Base-by-base conservation (phyloP, 495 filamentous ascomycete genomes). In the Penicillium roqueforti region DNA sequence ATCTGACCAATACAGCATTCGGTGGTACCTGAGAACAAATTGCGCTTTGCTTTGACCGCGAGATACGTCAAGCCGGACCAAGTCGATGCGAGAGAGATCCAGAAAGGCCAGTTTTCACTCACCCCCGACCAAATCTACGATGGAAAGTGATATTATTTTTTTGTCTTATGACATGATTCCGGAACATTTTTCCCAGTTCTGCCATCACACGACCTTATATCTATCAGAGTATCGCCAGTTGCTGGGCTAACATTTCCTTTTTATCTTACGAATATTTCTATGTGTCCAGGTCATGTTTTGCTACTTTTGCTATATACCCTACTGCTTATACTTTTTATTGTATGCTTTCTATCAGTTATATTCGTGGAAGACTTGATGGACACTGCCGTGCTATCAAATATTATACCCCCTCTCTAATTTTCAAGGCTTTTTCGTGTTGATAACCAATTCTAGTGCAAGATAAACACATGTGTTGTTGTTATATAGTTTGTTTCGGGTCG, bases 31-130 rank as follows among this genome's bases (percentile, higher is more conserved):
- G 44, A 66, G 1, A 82, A 82, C 0, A 77, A 71, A 18, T 68
- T 89, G 6, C 80, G 88, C 0, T 92, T 86, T 66, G 87, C 87
- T 0, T 58, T 91, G 31, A 76, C 73, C 0, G 63, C 73, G 8
- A 61, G 73, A 19, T 62, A 70, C 42, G 63, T 76, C 51, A 64
- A 69, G 46, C 55, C 62, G 2, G 66, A 68, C 3, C 23, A 60
- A 9, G 28, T 74, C 1, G 36, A 54, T 9, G 9, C 41, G 16
- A 10, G 36, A 2, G 67, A 72, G 5, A 39, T 29, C 28, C 4
- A 45, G 9, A 74, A 73, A 36, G 70, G 70, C 18, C 3, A 59
- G 0, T 74, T 71, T 34, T 54, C 31, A 0, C 57, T 73, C 3
- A 42, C 46, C 3, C 53, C 53, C 0, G 57, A 64, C n/a, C 65